phyloP scores from a whole-genome alignment of 345 rosid species.

The Abelmoschus esculentus region DNA sequence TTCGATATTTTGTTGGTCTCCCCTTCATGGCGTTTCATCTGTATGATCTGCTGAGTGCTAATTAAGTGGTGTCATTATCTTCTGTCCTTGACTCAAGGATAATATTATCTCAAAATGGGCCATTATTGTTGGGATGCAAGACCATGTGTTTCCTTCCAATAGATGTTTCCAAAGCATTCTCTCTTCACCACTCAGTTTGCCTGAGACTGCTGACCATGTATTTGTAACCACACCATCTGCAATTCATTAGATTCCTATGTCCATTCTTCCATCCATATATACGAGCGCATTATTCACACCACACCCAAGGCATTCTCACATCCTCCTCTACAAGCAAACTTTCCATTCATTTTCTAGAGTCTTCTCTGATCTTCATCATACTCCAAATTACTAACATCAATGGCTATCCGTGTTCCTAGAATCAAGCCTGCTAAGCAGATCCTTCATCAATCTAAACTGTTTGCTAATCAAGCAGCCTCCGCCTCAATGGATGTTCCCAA shows the following conservation, averaged over 20 bases:
- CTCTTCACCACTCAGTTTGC: not conserved
- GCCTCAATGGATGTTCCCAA: conserved; percentile 14
- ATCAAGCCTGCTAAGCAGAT: conserved; percentile 17
- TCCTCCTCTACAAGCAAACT: not conserved
- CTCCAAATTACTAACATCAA: not conserved
- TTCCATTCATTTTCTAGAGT: not conserved
- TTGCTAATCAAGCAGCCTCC: conserved; percentile 3
- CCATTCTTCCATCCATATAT: conserved; percentile 12
- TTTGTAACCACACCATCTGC: conserved; percentile 1
- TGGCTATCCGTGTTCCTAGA: conserved; percentile 13
- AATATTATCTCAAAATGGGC: too few relatives aligned
- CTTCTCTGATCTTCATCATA: not conserved
- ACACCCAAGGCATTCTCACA: conserved; percentile 12
- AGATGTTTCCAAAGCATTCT: not conserved
- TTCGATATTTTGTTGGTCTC: not conserved
- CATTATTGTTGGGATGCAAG: not conserved
- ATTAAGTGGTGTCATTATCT: not conserved
- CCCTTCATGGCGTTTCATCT: not conserved
- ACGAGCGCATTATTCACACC: not conserved
- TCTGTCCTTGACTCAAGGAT: not conserved
- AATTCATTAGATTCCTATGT: not conserved
- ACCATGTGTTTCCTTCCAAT: not conserved
- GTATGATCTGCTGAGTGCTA: not conserved
- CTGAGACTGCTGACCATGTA: not conserved
- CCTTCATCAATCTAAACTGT: conserved; percentile 3